A percentile compares a stretch with the other conserved stretches of the same genome.
Evolutionary conservation across 257 asterid species (phyloP).

Genomic region (Cordia subcordata): DNA sequence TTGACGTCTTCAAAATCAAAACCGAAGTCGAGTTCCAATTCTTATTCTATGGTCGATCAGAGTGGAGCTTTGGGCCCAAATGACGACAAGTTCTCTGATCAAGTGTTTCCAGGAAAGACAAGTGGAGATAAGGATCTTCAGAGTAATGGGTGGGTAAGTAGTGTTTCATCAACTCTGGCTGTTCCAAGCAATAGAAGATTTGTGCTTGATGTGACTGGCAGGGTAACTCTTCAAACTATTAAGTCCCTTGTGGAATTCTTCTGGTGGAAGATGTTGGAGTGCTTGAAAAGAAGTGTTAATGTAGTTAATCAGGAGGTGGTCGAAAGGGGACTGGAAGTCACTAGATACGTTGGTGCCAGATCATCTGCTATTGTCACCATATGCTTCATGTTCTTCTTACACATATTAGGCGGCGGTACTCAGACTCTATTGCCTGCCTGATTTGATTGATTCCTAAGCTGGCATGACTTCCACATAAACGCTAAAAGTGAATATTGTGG

Average conservation of each 20-base stretch:
- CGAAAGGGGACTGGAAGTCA: constrained; percentile 71
- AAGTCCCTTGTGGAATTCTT: constrained; percentile 62
- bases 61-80: constrained; percentile 24
- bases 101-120: constrained; percentile 8
- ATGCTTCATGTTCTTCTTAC: constrained; percentile 64
- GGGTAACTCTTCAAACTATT: constrained; percentile 87
- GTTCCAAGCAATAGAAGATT: constrained; percentile 80
- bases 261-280: constrained; percentile 56
- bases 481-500: too few relatives aligned
- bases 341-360: constrained; percentile 68
- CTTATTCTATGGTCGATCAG: constrained; percentile 30
- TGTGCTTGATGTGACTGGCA: constrained; percentile 83
- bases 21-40: constrained; percentile 17
- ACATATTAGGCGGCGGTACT: constrained; percentile 57
- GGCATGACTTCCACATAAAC: too few relatives aligned
- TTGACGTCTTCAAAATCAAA: constrained; percentile 55
- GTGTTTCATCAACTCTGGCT: constrained; percentile 72
- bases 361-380: constrained; percentile 71
- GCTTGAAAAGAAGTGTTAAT: constrained; percentile 52
- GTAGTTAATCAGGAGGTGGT: constrained; percentile 58
- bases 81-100: constrained; percentile 24
- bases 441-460: background rate
- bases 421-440: constrained; percentile 57
- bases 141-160: constrained; percentile 64
- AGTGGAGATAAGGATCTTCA: constrained; percentile 30